Percentiles rank a stretch among this genome's conserved stretches.
phyloP scores from a whole-genome alignment of 2,329 filamentous ascomycete species.

The Alternaria brassicicola region DNA sequence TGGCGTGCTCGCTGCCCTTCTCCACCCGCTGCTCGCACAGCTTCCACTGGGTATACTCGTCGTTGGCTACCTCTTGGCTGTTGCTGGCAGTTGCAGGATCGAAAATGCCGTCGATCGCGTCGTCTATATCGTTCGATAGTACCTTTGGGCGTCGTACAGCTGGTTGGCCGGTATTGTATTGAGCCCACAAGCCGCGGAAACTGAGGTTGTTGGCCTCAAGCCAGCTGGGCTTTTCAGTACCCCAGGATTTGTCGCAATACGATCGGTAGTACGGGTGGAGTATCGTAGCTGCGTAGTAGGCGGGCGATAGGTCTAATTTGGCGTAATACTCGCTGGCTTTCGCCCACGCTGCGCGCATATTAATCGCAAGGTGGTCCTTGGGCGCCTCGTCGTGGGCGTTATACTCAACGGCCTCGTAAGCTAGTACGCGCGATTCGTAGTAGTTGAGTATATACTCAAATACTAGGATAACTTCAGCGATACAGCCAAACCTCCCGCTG shows the following conservation, averaged over 20 bases:
- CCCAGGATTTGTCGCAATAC: background rate
- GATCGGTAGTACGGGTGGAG: conserved; percentile 5
- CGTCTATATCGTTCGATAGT: background rate
- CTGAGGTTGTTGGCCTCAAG: background rate
- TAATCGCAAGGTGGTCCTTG: conserved; percentile 13
- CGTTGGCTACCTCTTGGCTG: background rate
- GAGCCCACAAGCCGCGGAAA: background rate
- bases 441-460: background rate
- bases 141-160: background rate
- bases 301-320: conserved; percentile 3
- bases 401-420: background rate
- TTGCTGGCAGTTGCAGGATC: background rate
- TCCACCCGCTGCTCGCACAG: background rate
- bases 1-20: background rate
- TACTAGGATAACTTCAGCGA: conserved; percentile 2
- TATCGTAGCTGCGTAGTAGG: conserved; percentile 11
- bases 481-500: background rate
- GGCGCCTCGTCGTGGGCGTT: background rate
- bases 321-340: conserved; percentile 12
- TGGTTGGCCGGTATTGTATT: background rate
- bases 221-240: too few relatives aligned
- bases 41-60: background rate
- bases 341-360: background rate
- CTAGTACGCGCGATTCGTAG: background rate
- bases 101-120: background rate